Evolutionary conservation across 169 alveolate species (phyloP).

Genomic region (Plasmodium malariae): DNA sequence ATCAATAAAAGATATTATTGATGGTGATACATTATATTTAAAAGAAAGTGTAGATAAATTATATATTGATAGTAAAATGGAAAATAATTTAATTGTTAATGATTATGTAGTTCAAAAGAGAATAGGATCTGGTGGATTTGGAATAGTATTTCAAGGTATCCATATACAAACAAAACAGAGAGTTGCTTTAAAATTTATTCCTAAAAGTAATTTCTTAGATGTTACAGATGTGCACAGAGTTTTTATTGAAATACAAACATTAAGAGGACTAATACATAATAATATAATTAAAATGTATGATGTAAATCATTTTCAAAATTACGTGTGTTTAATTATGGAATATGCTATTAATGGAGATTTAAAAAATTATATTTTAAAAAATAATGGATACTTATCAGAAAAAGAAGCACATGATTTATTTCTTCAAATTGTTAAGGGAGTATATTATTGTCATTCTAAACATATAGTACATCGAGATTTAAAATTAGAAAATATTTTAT

Average conservation of each 20-base stretch:
- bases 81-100: constrained; percentile 67
- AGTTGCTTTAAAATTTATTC: constrained; percentile 85
- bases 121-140: constrained; percentile 76
- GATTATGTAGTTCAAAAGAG: constrained; percentile 64
- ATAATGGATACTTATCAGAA: constrained; percentile 81
- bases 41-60: constrained; percentile 29
- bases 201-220: constrained; percentile 78
- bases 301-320: constrained; percentile 82
- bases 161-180: constrained; percentile 80
- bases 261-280: constrained; percentile 77
- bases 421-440: constrained; percentile 85
- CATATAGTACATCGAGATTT: constrained; percentile 88
- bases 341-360: constrained; percentile 81
- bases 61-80: constrained; percentile 1
- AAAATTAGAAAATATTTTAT: constrained; percentile 81
- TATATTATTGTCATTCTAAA: constrained; percentile 87
- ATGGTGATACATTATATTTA: constrained; percentile 70
- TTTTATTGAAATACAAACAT: constrained; percentile 81
- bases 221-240: constrained; percentile 81
- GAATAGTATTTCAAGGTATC: constrained; percentile 80
- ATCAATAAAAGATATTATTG: constrained; percentile 62
- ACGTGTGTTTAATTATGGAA: constrained; percentile 82
- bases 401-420: constrained; percentile 80
- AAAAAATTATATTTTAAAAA: constrained; percentile 78
- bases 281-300: constrained; percentile 81